A percentile compares a stretch with the other conserved stretches of the same genome.
These are phyloP conservation scores for Selaginella moellendorffii DNA, from an alignment of 75 land plant species.

Conservation along the genomic window DNA sequence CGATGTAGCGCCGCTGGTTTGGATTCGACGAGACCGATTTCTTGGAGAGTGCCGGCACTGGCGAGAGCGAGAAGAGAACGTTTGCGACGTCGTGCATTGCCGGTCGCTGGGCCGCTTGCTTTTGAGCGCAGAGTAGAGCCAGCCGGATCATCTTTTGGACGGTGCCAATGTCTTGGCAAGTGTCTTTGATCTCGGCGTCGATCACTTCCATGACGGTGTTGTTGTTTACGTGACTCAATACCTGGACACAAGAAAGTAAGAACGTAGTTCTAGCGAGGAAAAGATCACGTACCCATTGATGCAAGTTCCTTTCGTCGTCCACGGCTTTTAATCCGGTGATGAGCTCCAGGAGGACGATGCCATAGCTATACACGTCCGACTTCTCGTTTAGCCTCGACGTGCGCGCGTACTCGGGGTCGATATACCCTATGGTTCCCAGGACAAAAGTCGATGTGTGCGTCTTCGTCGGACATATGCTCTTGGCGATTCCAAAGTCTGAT, in stretches of 20 bases:
- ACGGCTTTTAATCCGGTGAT: slow-evolving; percentile 90
- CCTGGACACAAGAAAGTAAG: slow-evolving; percentile 26
- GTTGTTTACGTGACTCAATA: slow-evolving; percentile 51
- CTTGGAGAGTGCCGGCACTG: slow-evolving; percentile 12
- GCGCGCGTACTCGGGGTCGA: slow-evolving; percentile 94
- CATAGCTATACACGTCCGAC: slow-evolving; percentile 94
- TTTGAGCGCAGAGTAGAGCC: slow-evolving; percentile 79
- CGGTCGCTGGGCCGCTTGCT: slow-evolving; percentile 63
- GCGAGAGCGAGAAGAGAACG: slow-evolving; percentile 40
- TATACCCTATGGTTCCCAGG: slow-evolving; percentile 95
- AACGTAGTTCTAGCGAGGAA: background rate
- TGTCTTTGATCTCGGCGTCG: slow-evolving; percentile 50
- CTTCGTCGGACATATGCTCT: slow-evolving; percentile 50
- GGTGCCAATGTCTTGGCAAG: slow-evolving; percentile 53
- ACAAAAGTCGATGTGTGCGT: slow-evolving; percentile 74
- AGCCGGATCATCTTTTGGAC: slow-evolving; percentile 81
- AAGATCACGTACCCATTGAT: slow-evolving; percentile 46
- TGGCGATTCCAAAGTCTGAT: slow-evolving; percentile 95
- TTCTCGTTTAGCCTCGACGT: slow-evolving; percentile 88
- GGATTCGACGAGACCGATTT: slow-evolving; percentile 7
- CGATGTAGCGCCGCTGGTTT: background rate
- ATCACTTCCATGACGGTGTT: slow-evolving; percentile 73
- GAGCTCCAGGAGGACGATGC: slow-evolving; percentile 85
- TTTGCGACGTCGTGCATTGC: slow-evolving; percentile 92
- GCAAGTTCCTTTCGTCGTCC: slow-evolving; percentile 79